Evolutionary conservation across 192 early-diverging fungal genomes (phyloP), one percentile per base, ranked within the genome.

Genomic region (Diversispora epigaea): DNA sequence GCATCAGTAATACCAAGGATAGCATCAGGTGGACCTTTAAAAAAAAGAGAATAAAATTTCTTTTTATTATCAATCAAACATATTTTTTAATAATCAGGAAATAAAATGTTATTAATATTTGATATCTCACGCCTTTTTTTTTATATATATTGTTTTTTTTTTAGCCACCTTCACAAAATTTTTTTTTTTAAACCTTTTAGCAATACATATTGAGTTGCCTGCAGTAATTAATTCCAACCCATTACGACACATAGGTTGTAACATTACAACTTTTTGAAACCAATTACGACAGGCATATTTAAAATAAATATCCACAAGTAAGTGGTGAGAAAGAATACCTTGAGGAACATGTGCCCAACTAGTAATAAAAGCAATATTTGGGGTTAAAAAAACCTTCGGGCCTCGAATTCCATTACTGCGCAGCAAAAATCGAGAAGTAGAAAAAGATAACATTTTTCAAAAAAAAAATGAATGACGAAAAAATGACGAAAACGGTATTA

Each of bases 1-100:
- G 95, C 95, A 81, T 96, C 97, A 64, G 94, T 94, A 77, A 98
- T 91, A 75, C 91, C 91, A 61, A 93, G 86, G 75, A 93, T 93
- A 6, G 92, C 89, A 77, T 93, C 92, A 39, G 92, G 90, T 72
- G 91, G 92, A 68, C 88, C 88, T 87, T 79, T 41, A 60, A 39
- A 22, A 50, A 32, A n/a, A n/a, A n/a, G n/a, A n/a, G n/a, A n/a
- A n/a, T n/a, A n/a, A n/a, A n/a, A n/a, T n/a, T n/a, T n/a, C n/a
- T n/a, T n/a, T n/a, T 49, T 68, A 46, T 14, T n/a, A 52, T 69
- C 21, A 65, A 43, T 39, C 5, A 21, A n/a, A 21, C 47, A 49
- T 54, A 54, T 10, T 54, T 17, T 10, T 54, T 17, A 54, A 17
- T 14, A 17, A 54, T 4, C 14, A 4, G 0, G 11, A 11, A 54